Evolutionary conservation across 2,329 filamentous ascomycete species (phyloP).

Genomic region (Tolypocladium inflatum): DNA sequence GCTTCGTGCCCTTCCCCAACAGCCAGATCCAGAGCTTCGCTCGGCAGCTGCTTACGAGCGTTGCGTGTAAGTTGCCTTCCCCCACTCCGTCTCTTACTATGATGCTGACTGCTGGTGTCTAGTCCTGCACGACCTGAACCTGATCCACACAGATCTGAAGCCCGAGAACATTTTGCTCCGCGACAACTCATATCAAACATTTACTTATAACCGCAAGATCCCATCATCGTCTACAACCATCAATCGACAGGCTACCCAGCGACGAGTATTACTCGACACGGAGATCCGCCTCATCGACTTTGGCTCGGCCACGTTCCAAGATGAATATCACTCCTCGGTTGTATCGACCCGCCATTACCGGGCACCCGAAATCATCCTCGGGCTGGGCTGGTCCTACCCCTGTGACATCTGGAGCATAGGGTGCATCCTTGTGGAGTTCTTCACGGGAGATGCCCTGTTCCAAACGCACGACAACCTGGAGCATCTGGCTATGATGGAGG

Average conservation of each 20-base stretch:
- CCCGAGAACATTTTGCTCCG: constrained; percentile 62
- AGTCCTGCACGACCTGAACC: constrained; percentile 94
- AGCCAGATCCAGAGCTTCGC: constrained; percentile 98
- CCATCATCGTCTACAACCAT: constrained; percentile 55
- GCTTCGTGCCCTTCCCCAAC: constrained; percentile 94
- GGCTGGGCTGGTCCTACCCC: constrained; percentile 61
- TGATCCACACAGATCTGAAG: constrained; percentile 83
- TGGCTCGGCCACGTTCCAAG: constrained; percentile 62
- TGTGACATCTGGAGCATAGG: constrained; percentile 70
- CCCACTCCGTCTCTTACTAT: background rate
- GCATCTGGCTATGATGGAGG: constrained; percentile 69
- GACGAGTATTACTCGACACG: constrained; percentile 56
- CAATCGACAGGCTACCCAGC: constrained; percentile 51
- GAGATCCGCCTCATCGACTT: constrained; percentile 65
- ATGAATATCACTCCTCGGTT: constrained; percentile 64
- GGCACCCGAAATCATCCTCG: constrained; percentile 61
- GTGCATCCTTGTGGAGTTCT: constrained; percentile 64
- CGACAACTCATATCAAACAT: constrained; percentile 56
- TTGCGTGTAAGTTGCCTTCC: constrained; percentile 65
- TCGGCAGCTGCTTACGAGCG: constrained; percentile 91
- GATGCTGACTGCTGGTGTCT: background rate
- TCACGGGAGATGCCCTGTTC: constrained; percentile 61
- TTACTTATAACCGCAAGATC: constrained; percentile 61
- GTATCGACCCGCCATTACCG: constrained; percentile 63
- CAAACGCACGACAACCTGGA: constrained; percentile 66